Evolutionary conservation across 345 rosid genomes (phyloP), one percentile per base, ranked within the genome.

Genomic region (Citrus mangshanensis): DNA sequence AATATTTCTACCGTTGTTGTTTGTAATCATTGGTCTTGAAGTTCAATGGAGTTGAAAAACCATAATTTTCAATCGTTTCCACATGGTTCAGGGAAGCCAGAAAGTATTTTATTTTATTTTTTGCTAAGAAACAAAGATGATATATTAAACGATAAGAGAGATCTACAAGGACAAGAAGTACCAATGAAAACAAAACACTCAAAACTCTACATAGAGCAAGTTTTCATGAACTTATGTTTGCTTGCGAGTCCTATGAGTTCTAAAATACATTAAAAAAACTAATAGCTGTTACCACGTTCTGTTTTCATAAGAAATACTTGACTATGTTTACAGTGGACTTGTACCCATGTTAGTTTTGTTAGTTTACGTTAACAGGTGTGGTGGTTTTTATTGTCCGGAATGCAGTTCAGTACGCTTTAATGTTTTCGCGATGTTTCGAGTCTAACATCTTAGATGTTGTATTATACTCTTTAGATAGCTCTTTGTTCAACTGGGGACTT

Each of bases 401-500:
- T 49, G 37, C 56, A 19, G 18, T 69, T 56, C 24, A 18, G 13
- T 46, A 54, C 9, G 35, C 60, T 60, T 12, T 59, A 34, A 32
- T 4, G 18, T 28, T 49, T 55, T 76, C 60, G 49, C 54, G 46
- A 74, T 38, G 49, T 59, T 30, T 32, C 27, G 56, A 24, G 54
- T 32, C 46, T 80, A 40, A 55, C n/a, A 46, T 58, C 54, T 60
- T 32, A 42, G 40, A 70, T 13, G 21, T 40, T 65, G 14, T 71
- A 19, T 64, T 54, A 70, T 68, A 38, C 75, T 73, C 65, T 30
- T 68, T 82, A 95, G 98, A 88, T 78, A 76, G 83, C 80, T 84
- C 92, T 60, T 77, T 83, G 37, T 87, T 91, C 87, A 84, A 83
- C 34, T 86, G 91, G 77, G 93, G 92, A 24, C 86, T 95, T 78